Conservation (phyloP, 345 rosid species). For the Gossypium ekmanianum region DNA sequence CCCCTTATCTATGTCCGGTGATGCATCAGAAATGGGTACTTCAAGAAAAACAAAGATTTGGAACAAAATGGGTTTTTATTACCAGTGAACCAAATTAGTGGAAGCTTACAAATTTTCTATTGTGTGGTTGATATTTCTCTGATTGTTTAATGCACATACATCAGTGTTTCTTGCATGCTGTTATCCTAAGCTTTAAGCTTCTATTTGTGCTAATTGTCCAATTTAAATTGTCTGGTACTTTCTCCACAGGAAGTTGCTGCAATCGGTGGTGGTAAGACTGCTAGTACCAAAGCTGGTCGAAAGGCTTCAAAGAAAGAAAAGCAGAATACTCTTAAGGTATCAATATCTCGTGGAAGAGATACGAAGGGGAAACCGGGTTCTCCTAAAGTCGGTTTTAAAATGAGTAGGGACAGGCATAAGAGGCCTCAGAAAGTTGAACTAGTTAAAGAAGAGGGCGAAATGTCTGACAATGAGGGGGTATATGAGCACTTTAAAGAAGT, state of each 20-base stretch:
- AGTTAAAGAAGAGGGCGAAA: constrained; percentile 97
- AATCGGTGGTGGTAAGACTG: constrained; percentile 68
- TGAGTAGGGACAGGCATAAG: constrained; percentile 46
- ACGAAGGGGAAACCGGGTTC: constrained; percentile 54
- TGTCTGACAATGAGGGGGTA: constrained; percentile 93
- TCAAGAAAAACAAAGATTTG: neutral
- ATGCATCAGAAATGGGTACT: neutral
- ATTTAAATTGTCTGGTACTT: neutral
- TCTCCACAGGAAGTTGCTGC: constrained; percentile 73
- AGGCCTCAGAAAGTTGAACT: constrained; percentile 67
- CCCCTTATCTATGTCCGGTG: neutral
- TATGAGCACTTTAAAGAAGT: constrained; percentile 96
- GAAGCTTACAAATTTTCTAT: neutral
- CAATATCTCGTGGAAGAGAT: constrained; percentile 45
- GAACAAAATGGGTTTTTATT: neutral
- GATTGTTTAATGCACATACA: neutral
- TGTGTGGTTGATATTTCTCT: neutral
- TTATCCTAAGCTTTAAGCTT: neutral
- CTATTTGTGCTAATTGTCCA: neutral
- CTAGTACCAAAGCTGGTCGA: constrained; percentile 57
- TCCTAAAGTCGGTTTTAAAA: constrained; percentile 32
- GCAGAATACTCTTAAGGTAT: constrained; percentile 40
- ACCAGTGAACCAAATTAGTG: neutral
- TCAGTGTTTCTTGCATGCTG: neutral
- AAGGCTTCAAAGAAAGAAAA: constrained; percentile 67